Conservation (phyloP, 2,329 filamentous ascomycete genomes). For the Pseudomassariella vexata region DNA sequence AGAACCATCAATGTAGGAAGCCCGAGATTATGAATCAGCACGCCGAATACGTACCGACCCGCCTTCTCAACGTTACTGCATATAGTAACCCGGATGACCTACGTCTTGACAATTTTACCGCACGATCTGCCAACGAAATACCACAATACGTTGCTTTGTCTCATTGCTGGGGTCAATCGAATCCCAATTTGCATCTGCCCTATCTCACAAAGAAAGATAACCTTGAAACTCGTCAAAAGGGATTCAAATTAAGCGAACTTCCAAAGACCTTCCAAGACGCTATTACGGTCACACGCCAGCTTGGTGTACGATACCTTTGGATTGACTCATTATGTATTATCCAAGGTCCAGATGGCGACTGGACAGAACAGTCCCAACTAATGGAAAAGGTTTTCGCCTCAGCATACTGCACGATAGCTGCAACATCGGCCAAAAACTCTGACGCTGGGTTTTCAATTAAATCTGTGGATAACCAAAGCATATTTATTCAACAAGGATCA, state of each 20-base stretch:
- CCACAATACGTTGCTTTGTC: slow-evolving; percentile 6
- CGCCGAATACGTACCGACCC: too few species aligned
- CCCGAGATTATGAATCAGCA: too few species aligned
- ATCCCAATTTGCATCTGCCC: too few species aligned
- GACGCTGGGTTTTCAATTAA: not conserved
- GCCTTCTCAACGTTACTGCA: too few species aligned
- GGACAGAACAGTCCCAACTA: not conserved
- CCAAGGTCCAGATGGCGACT: not conserved
- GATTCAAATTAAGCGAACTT: not conserved
- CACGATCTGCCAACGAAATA: too few species aligned
- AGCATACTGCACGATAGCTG: not conserved
- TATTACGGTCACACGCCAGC: slow-evolving; percentile 2
- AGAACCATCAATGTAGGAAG: too few species aligned
- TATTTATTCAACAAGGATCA: not conserved
- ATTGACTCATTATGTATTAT: not conserved
- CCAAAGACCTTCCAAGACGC: slow-evolving; percentile 8
- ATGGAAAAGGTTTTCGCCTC: not conserved
- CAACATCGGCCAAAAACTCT: not conserved
- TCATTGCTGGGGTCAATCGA: slow-evolving; percentile 9
- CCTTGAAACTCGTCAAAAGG: not conserved
- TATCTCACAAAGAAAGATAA: too few species aligned
- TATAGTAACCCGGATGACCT: too few species aligned
- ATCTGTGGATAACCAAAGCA: not conserved
- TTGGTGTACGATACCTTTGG: slow-evolving; percentile 1
- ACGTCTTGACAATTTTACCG: too few species aligned